These are phyloP conservation scores for Amauroascus verrucosus DNA, from an alignment of 2,329 filamentous ascomycete species.

Conservation along the genomic window DNA sequence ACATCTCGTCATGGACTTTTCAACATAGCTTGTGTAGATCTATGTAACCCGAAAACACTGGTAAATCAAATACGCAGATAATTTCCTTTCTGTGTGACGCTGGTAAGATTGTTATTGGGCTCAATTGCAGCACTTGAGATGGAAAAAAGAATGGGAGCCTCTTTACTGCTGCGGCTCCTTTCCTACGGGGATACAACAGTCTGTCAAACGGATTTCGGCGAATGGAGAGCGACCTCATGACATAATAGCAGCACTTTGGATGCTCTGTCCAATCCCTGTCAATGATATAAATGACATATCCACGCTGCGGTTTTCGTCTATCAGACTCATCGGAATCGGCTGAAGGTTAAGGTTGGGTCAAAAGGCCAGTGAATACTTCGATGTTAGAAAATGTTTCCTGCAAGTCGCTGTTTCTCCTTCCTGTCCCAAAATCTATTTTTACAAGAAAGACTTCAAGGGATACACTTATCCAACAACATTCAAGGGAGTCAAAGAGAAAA, in stretches of 20 bases:
- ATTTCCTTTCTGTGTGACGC: too few relatives aligned
- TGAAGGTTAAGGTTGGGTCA: not conserved
- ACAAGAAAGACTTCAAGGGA: constrained; percentile 19
- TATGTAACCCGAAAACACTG: too few relatives aligned
- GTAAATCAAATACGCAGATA: too few relatives aligned
- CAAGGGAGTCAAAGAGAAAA: constrained; percentile 19
- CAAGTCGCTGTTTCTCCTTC: not conserved
- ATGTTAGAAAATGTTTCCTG: not conserved
- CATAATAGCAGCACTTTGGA: not conserved
- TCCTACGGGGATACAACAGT: not conserved
- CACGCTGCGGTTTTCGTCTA: not conserved
- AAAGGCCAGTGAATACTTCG: too few relatives aligned
- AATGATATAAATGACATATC: not conserved
- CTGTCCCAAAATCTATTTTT: constrained; percentile 24
- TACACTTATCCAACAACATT: constrained; percentile 6
- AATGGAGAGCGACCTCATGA: not conserved
- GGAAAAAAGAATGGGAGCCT: not conserved
- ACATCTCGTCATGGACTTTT: too few relatives aligned
- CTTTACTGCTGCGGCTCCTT: not conserved
- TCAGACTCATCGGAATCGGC: not conserved
- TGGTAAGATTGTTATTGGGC: too few relatives aligned
- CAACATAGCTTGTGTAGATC: too few relatives aligned
- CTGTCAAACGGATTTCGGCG: not conserved
- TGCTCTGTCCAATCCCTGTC: not conserved
- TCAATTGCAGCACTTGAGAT: not conserved